These are phyloP conservation scores for Pugionium dolabratum DNA, from an alignment of 345 rosid genomes.

Conservation along the genomic window DNA sequence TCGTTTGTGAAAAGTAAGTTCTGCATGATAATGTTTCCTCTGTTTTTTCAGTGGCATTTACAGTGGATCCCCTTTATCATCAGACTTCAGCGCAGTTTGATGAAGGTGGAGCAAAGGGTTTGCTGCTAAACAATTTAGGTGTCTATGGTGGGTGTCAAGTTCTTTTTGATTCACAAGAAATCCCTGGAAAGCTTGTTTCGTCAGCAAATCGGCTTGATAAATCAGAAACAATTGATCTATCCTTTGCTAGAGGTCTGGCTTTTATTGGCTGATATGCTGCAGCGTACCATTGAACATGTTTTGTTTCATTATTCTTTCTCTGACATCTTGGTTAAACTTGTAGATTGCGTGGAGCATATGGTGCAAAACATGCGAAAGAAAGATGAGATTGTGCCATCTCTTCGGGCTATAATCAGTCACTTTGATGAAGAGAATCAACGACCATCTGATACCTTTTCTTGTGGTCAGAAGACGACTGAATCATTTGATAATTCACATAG, in stretches of 20 bases:
- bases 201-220: constrained; percentile 50
- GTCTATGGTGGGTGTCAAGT: constrained; percentile 86
- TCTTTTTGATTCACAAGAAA: constrained; percentile 86
- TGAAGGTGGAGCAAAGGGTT: constrained; percentile 96
- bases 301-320: constrained; percentile 2
- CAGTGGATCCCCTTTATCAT: constrained; percentile 94
- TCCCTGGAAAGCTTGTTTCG: constrained; percentile 69
- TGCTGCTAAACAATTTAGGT: constrained; percentile 86
- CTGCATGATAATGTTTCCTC: constrained; percentile 28
- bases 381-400: constrained; percentile 82
- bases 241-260: constrained; percentile 73
- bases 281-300: constrained; percentile 15
- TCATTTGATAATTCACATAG: constrained; percentile 42
- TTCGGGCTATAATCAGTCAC: constrained; percentile 54
- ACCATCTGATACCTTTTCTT: constrained; percentile 53
- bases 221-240: constrained; percentile 65
- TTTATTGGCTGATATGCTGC: constrained; percentile 26
- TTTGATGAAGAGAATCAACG: constrained; percentile 76
- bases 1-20: constrained; percentile 26
- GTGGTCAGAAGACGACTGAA: constrained; percentile 47
- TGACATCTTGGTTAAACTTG: constrained; percentile 29
- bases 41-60: constrained; percentile 74
- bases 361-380: constrained; percentile 56
- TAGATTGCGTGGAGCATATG: constrained; percentile 77
- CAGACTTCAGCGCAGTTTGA: constrained; percentile 98